These are phyloP conservation scores for Eucalyptus tenuipes DNA, from an alignment of 345 rosid species.

Conservation along the genomic window DNA sequence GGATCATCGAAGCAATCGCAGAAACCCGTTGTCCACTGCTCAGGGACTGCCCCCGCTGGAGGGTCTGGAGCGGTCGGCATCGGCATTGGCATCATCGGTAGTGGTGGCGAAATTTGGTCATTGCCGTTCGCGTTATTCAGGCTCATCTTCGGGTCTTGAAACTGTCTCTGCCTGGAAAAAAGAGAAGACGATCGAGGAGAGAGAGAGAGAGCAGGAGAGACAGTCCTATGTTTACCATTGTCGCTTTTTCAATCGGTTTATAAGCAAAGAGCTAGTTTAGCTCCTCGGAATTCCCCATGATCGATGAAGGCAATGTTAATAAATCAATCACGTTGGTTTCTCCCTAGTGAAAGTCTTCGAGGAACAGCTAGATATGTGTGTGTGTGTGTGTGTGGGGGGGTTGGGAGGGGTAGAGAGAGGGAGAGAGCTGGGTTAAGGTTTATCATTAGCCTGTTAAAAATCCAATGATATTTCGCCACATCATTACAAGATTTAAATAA, in stretches of 20 bases:
- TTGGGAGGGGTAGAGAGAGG: no score
- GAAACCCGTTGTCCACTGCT: neutral
- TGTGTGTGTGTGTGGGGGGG: no score
- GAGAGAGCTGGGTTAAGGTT: neutral
- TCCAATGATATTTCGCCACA: neutral
- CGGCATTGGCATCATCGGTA: neutral
- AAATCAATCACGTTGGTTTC: neutral
- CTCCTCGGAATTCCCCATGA: neutral
- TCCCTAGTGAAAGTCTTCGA: fast-evolving
- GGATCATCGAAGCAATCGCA: neutral
- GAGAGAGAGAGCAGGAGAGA: neutral
- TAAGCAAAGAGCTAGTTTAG: neutral
- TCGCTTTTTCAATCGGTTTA: neutral
- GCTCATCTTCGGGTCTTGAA: neutral
- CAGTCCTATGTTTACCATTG: no score
- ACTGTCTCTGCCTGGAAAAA: neutral
- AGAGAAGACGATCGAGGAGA: neutral
- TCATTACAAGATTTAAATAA: neutral
- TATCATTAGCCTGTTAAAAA: neutral
- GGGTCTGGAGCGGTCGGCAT: neutral
- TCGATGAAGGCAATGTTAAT: neutral
- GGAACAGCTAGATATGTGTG: neutral
- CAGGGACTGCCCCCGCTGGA: neutral
- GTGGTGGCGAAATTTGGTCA: neutral
- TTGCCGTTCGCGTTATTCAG: neutral